Evolutionary conservation across 495 filamentous ascomycete species (phyloP).

Genomic region (Neurospora tetrasperma): DNA sequence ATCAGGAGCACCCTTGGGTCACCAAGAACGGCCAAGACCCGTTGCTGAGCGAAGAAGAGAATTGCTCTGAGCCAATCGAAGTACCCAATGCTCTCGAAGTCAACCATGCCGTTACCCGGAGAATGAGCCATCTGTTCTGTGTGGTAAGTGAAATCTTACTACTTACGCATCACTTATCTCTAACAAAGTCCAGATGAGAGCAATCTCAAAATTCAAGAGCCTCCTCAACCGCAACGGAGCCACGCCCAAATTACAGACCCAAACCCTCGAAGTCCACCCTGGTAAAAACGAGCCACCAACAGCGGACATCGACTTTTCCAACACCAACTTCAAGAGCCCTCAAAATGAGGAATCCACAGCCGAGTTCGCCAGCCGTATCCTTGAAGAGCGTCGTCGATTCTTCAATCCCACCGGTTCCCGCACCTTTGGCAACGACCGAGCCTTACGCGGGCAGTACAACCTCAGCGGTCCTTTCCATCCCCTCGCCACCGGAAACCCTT

Average conservation of each 20-base stretch:
- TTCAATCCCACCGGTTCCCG: constrained; percentile 15
- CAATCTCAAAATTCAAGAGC: constrained; percentile 74
- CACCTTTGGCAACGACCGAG: constrained; percentile 8
- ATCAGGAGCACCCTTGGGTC: constrained; percentile 87
- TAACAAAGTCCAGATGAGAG: constrained; percentile 62
- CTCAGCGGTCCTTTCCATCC: constrained; percentile 28
- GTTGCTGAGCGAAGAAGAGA: constrained; percentile 72
- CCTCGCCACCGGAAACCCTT: constrained; percentile 58
- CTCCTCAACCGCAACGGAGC: constrained; percentile 20
- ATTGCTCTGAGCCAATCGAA: constrained; percentile 69
- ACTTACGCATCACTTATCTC: not conserved
- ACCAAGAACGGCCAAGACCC: constrained; percentile 73
- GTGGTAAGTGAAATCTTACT: constrained; percentile 49
- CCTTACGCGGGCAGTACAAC: not conserved
- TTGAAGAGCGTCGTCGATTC: constrained; percentile 28
- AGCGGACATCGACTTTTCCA: constrained; percentile 36
- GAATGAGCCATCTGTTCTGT: constrained; percentile 70
- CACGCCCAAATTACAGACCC: constrained; percentile 19
- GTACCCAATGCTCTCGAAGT: constrained; percentile 81
- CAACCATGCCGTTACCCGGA: constrained; percentile 79
- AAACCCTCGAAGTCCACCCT: constrained; percentile 2
- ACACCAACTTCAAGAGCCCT: constrained; percentile 1
- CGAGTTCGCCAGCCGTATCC: constrained; percentile 29
- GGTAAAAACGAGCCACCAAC: not conserved
- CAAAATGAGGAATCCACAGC: constrained; percentile 21